Percentiles rank a stretch among this genome's conserved stretches.
Conservation (phyloP, 2,329 filamentous ascomycete species). For the Apiospora saccharicola region DNA sequence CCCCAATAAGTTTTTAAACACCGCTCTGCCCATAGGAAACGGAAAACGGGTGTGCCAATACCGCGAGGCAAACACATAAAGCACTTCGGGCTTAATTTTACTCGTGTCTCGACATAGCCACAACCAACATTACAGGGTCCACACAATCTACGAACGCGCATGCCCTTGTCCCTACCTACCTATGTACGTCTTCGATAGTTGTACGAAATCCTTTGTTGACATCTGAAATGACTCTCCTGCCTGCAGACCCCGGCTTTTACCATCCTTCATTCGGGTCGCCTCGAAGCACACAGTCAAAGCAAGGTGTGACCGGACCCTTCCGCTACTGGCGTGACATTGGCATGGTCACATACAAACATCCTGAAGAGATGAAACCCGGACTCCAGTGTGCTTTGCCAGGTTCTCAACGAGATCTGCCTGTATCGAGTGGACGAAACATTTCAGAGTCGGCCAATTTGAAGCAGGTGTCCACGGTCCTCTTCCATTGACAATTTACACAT, state of each 20-base stretch:
- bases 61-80: slow-evolving; percentile 11
- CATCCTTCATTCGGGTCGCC: not conserved
- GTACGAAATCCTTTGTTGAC: slow-evolving; percentile 11
- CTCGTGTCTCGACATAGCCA: slow-evolving; percentile 21
- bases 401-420: not conserved
- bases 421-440: not conserved
- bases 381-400: not conserved
- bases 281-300: slow-evolving; percentile 6
- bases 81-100: slow-evolving; percentile 15
- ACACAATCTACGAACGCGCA: slow-evolving; percentile 20
- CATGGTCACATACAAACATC: not conserved
- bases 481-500: not conserved
- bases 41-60: slow-evolving; percentile 1
- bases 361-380: not conserved
- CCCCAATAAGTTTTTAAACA: slow-evolving; percentile 12
- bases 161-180: not conserved
- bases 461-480: not conserved
- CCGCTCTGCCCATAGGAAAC: not conserved
- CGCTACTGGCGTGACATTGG: not conserved
- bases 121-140: slow-evolving; percentile 18
- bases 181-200: not conserved
- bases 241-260: not conserved
- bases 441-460: not conserved
- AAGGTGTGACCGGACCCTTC: not conserved
- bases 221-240: slow-evolving; percentile 10